These are phyloP conservation scores for Ceriops tagal DNA, from an alignment of 345 rosid species.

Conservation along the genomic window DNA sequence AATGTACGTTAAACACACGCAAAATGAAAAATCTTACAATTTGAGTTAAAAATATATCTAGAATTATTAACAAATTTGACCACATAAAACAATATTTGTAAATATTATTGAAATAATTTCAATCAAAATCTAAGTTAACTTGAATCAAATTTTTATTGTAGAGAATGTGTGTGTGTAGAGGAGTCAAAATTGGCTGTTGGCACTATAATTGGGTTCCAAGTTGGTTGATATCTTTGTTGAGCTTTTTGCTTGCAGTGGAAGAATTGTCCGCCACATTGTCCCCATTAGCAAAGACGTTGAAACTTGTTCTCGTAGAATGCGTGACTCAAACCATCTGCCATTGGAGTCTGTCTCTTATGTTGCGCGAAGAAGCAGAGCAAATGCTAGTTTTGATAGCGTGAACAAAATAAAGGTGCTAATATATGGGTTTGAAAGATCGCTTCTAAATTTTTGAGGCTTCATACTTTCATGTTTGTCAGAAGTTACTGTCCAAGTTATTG, in stretches of 20 bases:
- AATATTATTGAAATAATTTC: too few species aligned
- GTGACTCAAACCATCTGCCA: slow-evolving; percentile 75
- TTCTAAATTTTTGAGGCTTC: not conserved
- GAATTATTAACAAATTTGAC: too few species aligned
- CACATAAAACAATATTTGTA: too few species aligned
- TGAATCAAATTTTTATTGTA: too few species aligned
- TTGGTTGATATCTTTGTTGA: not conserved
- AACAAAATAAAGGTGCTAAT: not conserved
- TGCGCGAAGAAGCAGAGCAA: slow-evolving; percentile 60
- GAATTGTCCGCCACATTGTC: slow-evolving; percentile 48
- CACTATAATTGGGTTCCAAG: too few species aligned
- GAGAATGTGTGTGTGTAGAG: too few species aligned
- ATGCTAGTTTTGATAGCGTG: slow-evolving; percentile 30
- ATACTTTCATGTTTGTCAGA: not conserved
- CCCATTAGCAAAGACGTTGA: slow-evolving; percentile 67
- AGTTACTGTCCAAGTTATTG: not conserved
- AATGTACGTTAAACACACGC: too few species aligned
- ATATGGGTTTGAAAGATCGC: not conserved
- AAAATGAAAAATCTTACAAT: too few species aligned
- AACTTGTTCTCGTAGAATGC: slow-evolving; percentile 72
- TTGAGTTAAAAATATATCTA: too few species aligned
- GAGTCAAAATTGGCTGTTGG: too few species aligned
- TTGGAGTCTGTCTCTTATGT: slow-evolving; percentile 67
- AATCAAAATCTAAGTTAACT: too few species aligned
- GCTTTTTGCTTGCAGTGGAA: slow-evolving; percentile 46